Evolutionary conservation across 345 rosid species (phyloP), one percentile per base, ranked within the genome.

Genomic region (Xanthoceras sorbifolium): DNA sequence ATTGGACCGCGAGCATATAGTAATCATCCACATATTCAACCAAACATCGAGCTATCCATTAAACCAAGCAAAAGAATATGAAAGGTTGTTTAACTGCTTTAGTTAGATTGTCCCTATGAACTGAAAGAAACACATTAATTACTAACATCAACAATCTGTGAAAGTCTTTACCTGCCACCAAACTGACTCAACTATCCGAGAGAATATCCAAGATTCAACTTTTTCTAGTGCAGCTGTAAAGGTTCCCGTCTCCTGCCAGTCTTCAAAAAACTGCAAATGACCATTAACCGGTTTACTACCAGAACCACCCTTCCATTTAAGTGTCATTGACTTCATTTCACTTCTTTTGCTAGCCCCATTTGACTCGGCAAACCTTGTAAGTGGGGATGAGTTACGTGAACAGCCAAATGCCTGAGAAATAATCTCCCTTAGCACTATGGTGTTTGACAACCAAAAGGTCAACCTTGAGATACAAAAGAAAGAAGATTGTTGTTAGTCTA

Each of bases 241-340:
- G 55, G 98, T 92, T 77, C 90, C 95, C 34, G 91, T 90, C 82
- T 96, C 97, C 86, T 94, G 97, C 99, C 98, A 96, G 85, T 94
- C 95, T 25, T 89, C 93, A 36, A 68, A 63, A 74, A 87, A 81
- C 75, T 82, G 87, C 81, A 83, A 60, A 54, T 75, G 88, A 69
- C 87, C 87, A 82, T 83, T 85, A 76, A 48, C 67, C 68, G 71
- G 88, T 79, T 82, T 85, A 50, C 52, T 44, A 52, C 79, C 80
- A 40, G 86, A 77, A 71, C 70, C 65, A 59, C 77, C 79, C 83
- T 87, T 92, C 91, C 86, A 83, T 73, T 90, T 87, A 72, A 81
- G 75, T 26, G 84, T 20, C 20, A 60, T 0, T 59, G 77, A 28
- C 64, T 83, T 87, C 59, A 71, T 84, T 75, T 82, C 91, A 73